Conservation (phyloP, 1,284 basidiomycete genomes). For the Ganoderma meredithae region DNA sequence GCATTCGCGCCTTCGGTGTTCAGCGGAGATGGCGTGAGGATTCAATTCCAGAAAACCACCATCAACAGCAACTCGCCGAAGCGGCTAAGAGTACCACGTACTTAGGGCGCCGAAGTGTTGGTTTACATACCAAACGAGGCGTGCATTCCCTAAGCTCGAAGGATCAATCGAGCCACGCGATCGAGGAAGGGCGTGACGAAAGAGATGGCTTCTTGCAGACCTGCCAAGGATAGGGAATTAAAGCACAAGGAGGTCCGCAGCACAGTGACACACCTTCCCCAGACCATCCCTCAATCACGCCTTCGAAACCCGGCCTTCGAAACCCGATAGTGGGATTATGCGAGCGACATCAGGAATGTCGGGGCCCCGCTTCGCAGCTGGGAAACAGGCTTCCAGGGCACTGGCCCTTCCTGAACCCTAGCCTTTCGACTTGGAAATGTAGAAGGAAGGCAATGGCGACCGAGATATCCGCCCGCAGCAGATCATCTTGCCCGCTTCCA, state of each 20-base stretch:
- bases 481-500: slow-evolving; percentile 18
- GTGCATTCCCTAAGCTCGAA: neutral
- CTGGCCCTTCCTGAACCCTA: neutral
- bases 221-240: slow-evolving; percentile 11
- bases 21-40: slow-evolving; percentile 8
- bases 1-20: slow-evolving; percentile 17
- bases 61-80: neutral
- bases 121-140: neutral
- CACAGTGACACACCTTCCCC: slow-evolving; percentile 18
- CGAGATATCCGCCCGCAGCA: slow-evolving; percentile 24
- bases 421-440: slow-evolving; percentile 3
- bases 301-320: slow-evolving; percentile 14
- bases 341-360: slow-evolving; percentile 29
- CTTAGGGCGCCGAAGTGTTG: neutral
- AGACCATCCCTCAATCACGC: slow-evolving; percentile 13
- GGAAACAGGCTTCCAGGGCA: slow-evolving; percentile 7
- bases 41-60: slow-evolving; percentile 7
- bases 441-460: neutral
- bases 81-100: neutral
- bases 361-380: slow-evolving; percentile 26
- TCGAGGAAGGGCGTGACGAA: slow-evolving; percentile 1
- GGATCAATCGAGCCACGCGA: slow-evolving; percentile 9
- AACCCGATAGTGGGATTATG: slow-evolving; percentile 14
- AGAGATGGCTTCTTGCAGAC: slow-evolving; percentile 2
- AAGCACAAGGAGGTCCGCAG: slow-evolving; percentile 29